Base-by-base conservation (phyloP, 176 grass and related monocot genomes). In the Aegilops sharonensis region DNA sequence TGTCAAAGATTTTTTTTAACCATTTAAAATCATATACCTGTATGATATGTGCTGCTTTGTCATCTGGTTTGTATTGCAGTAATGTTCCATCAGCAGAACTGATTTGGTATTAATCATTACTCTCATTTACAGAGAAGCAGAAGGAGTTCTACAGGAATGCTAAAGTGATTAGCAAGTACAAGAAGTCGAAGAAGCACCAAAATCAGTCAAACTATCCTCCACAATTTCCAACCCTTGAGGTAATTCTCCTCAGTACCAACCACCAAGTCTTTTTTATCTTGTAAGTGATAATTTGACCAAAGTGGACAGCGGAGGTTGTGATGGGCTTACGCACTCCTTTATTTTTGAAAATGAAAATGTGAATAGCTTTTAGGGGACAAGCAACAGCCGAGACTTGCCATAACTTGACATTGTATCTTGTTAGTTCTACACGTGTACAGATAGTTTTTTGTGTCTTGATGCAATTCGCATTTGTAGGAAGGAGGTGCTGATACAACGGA, bases 141-240 rank as follows among this genome's bases (percentile, higher is more conserved):
- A 94, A 83, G 78, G 92, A 93, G 32, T 94, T 93, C 68, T 99
- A 97, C 78, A 94, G 45, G 77, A 97, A 94, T 91, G 92, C 94
- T 72, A 99, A 97, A 92, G 57, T 90, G 61, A 85, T 96, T 67
- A 87, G 69, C 54, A 97, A 94, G 79, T 94, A 99, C 64, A 99
- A 91, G 72, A 93, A 30, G 36, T 77, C 83, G 73, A 60, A 85
- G 43, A 94, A 94, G 65, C 89, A 87, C 80, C 75, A 89, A 87
- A 81, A 59, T 77, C 76, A 89, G 13, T 79, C 91, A 52, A 85
- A 21, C 59, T 34, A 61, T 30, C 72, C 32, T 80, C 72, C 74
- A n/a, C 31, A 50, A 74, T 29, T 89, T 83, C 74, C 79, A 81
- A 50, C 57, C 29, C 78, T 8, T 54, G 78, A 93, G 97, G 92